A percentile compares a stretch with the other conserved stretches of the same genome.
Conservation (phyloP, 2,329 filamentous ascomycete genomes). For the Sporothrix pallida region DNA sequence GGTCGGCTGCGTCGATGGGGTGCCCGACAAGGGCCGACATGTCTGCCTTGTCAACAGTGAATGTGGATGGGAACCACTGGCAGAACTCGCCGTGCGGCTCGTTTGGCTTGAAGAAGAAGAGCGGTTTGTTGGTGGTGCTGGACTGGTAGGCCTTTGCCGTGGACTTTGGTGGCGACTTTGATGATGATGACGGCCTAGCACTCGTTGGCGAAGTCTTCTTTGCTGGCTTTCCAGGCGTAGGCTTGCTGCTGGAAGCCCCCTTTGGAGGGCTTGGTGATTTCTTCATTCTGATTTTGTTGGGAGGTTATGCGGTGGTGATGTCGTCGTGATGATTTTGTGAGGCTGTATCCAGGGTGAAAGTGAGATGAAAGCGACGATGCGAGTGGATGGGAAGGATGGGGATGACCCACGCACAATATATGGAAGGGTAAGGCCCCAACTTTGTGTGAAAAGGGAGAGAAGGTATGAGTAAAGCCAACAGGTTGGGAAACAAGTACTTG, state of each 20-base stretch:
- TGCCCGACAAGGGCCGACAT: constrained; percentile 43
- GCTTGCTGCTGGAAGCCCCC: neutral
- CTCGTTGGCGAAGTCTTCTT: neutral
- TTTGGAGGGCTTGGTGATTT: neutral
- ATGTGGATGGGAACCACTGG: constrained; percentile 45
- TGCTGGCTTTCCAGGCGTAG: neutral
- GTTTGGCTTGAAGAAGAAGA: constrained; percentile 46
- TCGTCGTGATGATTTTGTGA: too few species aligned
- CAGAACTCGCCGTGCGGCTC: constrained; percentile 46
- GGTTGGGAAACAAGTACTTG: too few species aligned
- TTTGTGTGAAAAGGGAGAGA: too few species aligned
- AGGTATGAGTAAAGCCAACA: too few species aligned
- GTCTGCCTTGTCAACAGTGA: constrained; percentile 42
- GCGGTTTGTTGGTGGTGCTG: neutral
- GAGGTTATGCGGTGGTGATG: neutral
- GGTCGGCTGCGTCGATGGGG: constrained; percentile 35
- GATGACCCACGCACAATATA: too few species aligned
- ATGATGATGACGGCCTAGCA: neutral
- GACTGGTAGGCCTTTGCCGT: neutral
- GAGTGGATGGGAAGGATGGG: too few species aligned
- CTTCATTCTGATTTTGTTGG: neutral
- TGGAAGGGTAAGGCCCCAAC: too few species aligned
- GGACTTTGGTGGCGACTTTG: neutral
- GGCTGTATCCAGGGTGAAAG: too few species aligned
- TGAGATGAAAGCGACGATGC: too few species aligned